Base-by-base conservation (phyloP, 208 protist genomes). In the Plasmodiophora brassicae region DNA sequence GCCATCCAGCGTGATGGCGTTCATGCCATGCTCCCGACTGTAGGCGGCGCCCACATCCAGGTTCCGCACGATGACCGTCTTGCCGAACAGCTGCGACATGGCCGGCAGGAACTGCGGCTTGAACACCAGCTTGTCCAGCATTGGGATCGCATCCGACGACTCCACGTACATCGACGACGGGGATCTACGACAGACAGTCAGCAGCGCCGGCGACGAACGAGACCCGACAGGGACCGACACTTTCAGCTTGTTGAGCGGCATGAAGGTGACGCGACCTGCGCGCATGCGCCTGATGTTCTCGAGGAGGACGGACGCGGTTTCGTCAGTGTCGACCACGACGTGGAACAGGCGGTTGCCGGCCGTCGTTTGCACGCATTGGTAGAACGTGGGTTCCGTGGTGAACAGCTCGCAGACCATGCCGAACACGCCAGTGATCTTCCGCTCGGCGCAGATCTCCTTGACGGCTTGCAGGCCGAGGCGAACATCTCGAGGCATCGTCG, bases 291-390 rank as follows among this genome's bases (percentile, higher is more conserved):
- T 96, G 91, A 99, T 96, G 45, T 95, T 87, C 20, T 95, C 91
- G 0, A 99, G 91, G 22, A 99, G 84, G 10, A 91, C 89, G 0
- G 94, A 91, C 57, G 97, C 96, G 0, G 94, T 92, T 36, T 96
- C 94, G 91, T 98, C 98, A 5, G 91, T 95, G 86, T 99, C 97
- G 14, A 99, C 97, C 1, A 99, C 96, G 32, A 99, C 92, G 91
- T 99, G 94, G 91, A 99, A 99, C 0, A 99, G 93, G 14, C 93
- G 53, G 84, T 91, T 89, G 54, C 72, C 87, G 28, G 95, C 96
- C 1, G 95, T 96, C 0, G 98, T 95, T 45, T 99, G 97, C 0
- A 97, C 93, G 0, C 97, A 96, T 0, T 93, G 95, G 45, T 94
- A 91, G 90, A 95, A 98, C 10, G 91, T 93, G 5, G 97, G 94